phyloP scores from a whole-genome alignment of 2,329 filamentous ascomycete species.

The Phialophora chinensis region DNA sequence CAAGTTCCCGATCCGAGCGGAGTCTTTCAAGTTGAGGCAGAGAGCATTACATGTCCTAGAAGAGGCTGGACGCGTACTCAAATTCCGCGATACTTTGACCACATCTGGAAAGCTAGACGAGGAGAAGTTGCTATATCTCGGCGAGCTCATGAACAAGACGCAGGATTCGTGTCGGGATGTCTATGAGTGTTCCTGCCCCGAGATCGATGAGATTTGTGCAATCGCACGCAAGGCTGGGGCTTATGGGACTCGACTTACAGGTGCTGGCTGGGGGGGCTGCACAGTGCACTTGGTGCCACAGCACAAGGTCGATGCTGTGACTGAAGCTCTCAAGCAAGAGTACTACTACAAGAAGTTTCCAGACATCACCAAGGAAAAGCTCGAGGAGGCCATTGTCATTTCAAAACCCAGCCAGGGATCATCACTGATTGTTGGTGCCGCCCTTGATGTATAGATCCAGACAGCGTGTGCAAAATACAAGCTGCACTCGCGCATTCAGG shows the following conservation, averaged over 20 bases:
- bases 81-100: conserved; percentile 80
- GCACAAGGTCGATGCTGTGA: conserved; percentile 79
- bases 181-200: conserved; percentile 90
- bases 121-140: conserved; percentile 74
- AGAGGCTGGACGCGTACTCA: conserved; percentile 83
- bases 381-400: conserved; percentile 80
- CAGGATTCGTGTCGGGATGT: conserved; percentile 84
- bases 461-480: neutral
- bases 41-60: conserved; percentile 88
- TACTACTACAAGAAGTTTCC: conserved; percentile 79
- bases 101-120: conserved; percentile 56
- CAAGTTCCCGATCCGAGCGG: conserved; percentile 85
- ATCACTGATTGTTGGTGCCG: conserved; percentile 36
- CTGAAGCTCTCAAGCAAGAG: conserved; percentile 74
- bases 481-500: neutral
- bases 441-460: conserved; percentile 31
- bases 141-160: conserved; percentile 84
- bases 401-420: conserved; percentile 80
- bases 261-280: conserved; percentile 96
- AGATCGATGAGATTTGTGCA: conserved; percentile 86
- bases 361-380: conserved; percentile 72
- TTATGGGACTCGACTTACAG: conserved; percentile 70
- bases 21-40: conserved; percentile 84
- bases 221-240: conserved; percentile 79
- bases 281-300: conserved; percentile 90